Evolutionary conservation across 495 filamentous ascomycete genomes (phyloP), one percentile per base, ranked within the genome.

Genomic region (Xylaria flabelliformis): DNA sequence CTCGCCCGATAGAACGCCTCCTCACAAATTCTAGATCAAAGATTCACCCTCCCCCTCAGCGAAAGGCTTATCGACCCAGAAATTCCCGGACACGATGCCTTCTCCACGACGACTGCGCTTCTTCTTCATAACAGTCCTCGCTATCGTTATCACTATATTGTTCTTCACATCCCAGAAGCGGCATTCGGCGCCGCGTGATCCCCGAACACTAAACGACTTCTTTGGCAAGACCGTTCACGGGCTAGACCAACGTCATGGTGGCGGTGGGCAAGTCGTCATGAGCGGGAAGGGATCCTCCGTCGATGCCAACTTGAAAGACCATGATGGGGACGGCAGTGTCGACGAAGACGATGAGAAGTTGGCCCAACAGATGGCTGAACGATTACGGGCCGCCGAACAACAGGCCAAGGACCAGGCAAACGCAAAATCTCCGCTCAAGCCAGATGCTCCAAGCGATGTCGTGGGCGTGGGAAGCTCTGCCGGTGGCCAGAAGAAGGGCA

Each of bases 21-120:
- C 46, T 62, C 13, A 32, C n/a, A 24, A 42, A 48, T 10, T 4
- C 21, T 39, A 63, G 48, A 64, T 3, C 17, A n/a, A 29, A 9
- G 0, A 29, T 64, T 15, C 8, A 46, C 32, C 3, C 0, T 7
- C 32, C 8, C 46, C 17, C 46, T 29, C 10, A 44, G 29, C 36
- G 24, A 64, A 71, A 55, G 34, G 21, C 17, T 32, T 46, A 21
- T 15, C 48, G 15, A 55, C 44, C 59, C 36, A 41, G 19, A 26
- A 17, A 64, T 10, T 41, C 41, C 51, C 17, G 19, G 26, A 21
- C 51, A 84, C 59, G 55, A 95, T 97, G 93, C 88, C 90, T 75
- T 93, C 92, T 1, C 86, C 86, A 75, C 88, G 93, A 70, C 89
- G 92, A 67, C 71, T 93, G 53, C 89, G 89, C 67, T 79, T 89